Base-by-base conservation (phyloP, 1,284 basidiomycete species). In the Leucoagaricus sp. region DNA sequence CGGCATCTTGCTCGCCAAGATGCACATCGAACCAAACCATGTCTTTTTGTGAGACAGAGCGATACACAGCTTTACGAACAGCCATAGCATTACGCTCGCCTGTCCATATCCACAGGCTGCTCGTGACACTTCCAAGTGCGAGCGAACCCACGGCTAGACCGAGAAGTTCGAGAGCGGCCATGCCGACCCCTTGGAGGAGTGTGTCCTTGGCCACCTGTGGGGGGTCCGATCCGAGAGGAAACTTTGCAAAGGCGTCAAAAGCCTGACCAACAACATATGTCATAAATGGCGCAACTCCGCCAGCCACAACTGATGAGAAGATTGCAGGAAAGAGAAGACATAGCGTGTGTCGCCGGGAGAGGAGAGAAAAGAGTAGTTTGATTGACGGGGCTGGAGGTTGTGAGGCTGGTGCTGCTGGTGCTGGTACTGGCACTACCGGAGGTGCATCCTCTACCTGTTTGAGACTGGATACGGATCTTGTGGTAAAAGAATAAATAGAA, bases 241-340 rank as follows among this genome's bases (percentile, higher is more conserved):
- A 87, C 0, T 76, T 73, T 46, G 71, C 83, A 74, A 97, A 95
- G 0, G 87, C 80, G 64, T 91, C 82, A 75, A 98, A 97, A 4
- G 88, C 86, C 53, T 90, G 82, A 28, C 96, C 96, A 61, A 98
- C 79, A 61, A 96, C 84, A 53, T 85, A 82, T 5, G 96, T 96
- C 94, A 98, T 98, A 77, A 92, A 92, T 0, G 96, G 93, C 0
- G 92, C 93, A 34, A 98, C 80, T 34, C 87, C 83, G 42, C 94
- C 92, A 0, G 87, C 81, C 41, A 84, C 72, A 38, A 93, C 58
- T 3, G 93, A 90, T 25, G 86, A 79, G 42, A 84, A 17, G 52
- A 91, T 63, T 3, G 91, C 94, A 1, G 96, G 96, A 25, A 88
- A 61, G 51, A 96, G 73, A 58, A 94, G 76, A 21, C 78, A 62